These are phyloP conservation scores for Paracorniculantispora psalliotae DNA, from an alignment of 2,329 filamentous ascomycete genomes.

Conservation along the genomic window DNA sequence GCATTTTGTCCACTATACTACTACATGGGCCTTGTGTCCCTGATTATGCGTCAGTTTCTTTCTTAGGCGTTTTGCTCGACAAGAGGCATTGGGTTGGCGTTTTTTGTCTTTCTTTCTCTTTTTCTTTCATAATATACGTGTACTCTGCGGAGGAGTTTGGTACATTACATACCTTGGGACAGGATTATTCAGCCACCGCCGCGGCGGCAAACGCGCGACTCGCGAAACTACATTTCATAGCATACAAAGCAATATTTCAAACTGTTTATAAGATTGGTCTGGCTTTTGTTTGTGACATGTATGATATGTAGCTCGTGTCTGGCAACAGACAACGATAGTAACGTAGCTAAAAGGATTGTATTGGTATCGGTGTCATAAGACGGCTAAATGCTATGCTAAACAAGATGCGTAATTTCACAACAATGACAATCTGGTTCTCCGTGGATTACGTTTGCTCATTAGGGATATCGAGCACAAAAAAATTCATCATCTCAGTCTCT, in stretches of 20 bases:
- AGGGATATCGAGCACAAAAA: background rate
- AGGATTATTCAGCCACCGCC: background rate
- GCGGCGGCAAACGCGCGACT: constrained; percentile 3
- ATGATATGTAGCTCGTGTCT: too few relatives aligned
- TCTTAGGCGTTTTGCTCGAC: too few relatives aligned
- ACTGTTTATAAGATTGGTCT: background rate
- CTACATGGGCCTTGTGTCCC: background rate
- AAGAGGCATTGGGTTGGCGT: constrained; percentile 10
- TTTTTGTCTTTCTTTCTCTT: background rate
- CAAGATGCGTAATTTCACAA: background rate
- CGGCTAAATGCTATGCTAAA: constrained; percentile 3
- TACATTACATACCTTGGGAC: background rate
- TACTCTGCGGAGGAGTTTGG: constrained; percentile 1
- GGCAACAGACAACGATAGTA: background rate
- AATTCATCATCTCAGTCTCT: background rate
- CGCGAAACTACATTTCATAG: constrained; percentile 10
- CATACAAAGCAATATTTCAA: constrained; percentile 9
- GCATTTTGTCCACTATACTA: background rate
- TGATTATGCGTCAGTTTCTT: background rate
- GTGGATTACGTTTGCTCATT: background rate
- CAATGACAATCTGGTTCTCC: background rate
- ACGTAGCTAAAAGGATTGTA: background rate
- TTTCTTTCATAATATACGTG: constrained; percentile 6
- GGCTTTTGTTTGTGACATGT: background rate
- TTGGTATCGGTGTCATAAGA: constrained; percentile 6